Conservation (phyloP, 2,329 filamentous ascomycete genomes). For the Herpomyces periplanetae region DNA sequence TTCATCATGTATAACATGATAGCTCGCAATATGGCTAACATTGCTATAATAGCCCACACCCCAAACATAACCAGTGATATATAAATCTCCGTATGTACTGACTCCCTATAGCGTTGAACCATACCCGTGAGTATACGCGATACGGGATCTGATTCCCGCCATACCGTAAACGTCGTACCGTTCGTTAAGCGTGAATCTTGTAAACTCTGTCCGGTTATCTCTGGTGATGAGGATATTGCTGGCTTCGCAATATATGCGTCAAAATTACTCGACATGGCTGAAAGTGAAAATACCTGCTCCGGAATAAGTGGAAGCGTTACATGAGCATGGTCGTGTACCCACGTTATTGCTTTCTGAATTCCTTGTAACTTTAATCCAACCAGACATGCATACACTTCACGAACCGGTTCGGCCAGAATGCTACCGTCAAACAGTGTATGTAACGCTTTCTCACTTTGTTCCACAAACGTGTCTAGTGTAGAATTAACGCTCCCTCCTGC, state of each 20-base stretch:
- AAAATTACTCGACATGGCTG: constrained; percentile 18
- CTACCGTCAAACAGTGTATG: constrained; percentile 46
- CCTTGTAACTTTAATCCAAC: constrained; percentile 48
- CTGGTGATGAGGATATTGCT: constrained; percentile 34
- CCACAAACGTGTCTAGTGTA: constrained; percentile 44
- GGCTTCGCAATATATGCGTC: constrained; percentile 13
- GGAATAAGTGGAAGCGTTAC: constrained; percentile 37
- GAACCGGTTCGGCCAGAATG: constrained; percentile 32
- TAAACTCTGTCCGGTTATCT: too few relatives aligned
- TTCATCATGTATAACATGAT: too few relatives aligned
- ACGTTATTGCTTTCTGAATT: constrained; percentile 59
- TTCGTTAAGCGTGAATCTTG: too few relatives aligned
- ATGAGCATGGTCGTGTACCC: constrained; percentile 57
- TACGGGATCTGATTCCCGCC: too few relatives aligned
- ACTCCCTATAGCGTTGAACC: too few relatives aligned
- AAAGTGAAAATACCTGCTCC: constrained; percentile 44
- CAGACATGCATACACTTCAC: constrained; percentile 48
- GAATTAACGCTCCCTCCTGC: constrained; percentile 45
- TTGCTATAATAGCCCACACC: too few relatives aligned
- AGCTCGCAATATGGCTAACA: too few relatives aligned
- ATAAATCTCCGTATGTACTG: too few relatives aligned
- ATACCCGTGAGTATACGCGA: too few relatives aligned
- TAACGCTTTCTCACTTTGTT: constrained; percentile 31
- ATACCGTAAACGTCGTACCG: too few relatives aligned
- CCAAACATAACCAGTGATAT: too few relatives aligned